Evolutionary conservation across 2,329 filamentous ascomycete genomes (phyloP).

Genomic region (Aspergillus caelatus): DNA sequence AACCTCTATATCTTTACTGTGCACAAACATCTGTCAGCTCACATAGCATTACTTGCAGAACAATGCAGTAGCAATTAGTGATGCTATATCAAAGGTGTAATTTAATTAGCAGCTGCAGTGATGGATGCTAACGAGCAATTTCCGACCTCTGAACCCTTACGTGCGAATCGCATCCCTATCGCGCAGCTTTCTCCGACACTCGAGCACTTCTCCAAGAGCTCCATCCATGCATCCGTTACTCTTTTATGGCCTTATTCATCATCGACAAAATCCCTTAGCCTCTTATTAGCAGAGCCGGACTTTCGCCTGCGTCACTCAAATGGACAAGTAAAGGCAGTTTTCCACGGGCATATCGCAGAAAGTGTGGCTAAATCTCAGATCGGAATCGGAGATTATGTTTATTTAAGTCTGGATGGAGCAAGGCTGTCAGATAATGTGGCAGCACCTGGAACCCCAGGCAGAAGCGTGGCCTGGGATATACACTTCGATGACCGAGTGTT

Average conservation of each 20-base stretch:
- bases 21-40: neutral
- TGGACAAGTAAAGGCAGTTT: constrained; percentile 80
- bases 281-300: constrained; percentile 83
- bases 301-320: constrained; percentile 74
- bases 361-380: constrained; percentile 68
- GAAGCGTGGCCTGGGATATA: constrained; percentile 61
- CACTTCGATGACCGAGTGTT: constrained; percentile 44
- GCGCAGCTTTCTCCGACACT: constrained; percentile 44
- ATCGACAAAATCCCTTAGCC: constrained; percentile 70
- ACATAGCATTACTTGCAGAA: neutral
- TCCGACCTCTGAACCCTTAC: constrained; percentile 25
- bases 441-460: constrained; percentile 57
- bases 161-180: constrained; percentile 39
- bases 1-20: neutral
- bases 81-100: constrained; percentile 16
- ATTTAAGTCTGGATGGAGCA: constrained; percentile 69
- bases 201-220: constrained; percentile 28
- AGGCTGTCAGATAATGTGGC: constrained; percentile 63
- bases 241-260: constrained; percentile 92
- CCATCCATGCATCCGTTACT: constrained; percentile 72
- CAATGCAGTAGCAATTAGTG: constrained; percentile 13
- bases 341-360: constrained; percentile 71
- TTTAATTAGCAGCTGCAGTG: constrained; percentile 22
- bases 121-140: constrained; percentile 34
- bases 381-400: constrained; percentile 76